These are phyloP conservation scores for Phycomyces nitens DNA, from an alignment of 192 early-diverging fungal genomes.

Conservation along the genomic window DNA sequence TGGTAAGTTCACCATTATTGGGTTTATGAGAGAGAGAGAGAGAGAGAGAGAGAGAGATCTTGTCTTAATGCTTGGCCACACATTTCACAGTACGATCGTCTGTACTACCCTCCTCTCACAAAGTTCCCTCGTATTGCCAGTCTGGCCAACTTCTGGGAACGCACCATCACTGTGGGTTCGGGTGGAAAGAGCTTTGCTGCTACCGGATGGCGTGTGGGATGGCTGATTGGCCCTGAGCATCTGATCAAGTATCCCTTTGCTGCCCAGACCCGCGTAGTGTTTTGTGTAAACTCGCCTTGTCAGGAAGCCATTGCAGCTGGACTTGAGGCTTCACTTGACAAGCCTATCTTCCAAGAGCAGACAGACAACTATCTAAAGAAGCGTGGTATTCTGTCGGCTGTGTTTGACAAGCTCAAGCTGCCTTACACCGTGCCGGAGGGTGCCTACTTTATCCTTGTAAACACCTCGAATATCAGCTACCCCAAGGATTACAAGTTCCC, in stretches of 20 bases:
- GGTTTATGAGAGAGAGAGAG: too few relatives aligned
- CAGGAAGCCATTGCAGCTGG: conserved; percentile 81
- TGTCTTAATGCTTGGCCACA: too few relatives aligned
- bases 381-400: conserved; percentile 67
- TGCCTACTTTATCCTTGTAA: conserved; percentile 90
- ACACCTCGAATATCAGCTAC: conserved; percentile 63
- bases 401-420: conserved; percentile 65
- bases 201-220: conserved; percentile 97
- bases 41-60: too few relatives aligned
- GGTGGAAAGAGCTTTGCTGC: conserved; percentile 94
- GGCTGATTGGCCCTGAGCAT: conserved; percentile 75
- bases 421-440: conserved; percentile 86
- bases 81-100: conserved; percentile 87
- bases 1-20: conserved; percentile 54
- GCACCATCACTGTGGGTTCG: conserved; percentile 90
- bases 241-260: conserved; percentile 73
- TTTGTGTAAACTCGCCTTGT: conserved; percentile 84
- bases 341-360: conserved; percentile 70
- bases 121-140: conserved; percentile 74
- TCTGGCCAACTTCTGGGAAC: conserved; percentile 83
- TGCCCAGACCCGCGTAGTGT: conserved; percentile 88
- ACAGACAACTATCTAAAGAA: conserved; percentile 61
- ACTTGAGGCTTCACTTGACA: conserved; percentile 58
- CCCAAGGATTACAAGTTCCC: conserved; percentile 63
- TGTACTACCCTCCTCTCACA: conserved; percentile 66